Evolutionary conservation across 1,284 basidiomycete species (phyloP).

Genomic region (Tetrapyrgos nigripes): DNA sequence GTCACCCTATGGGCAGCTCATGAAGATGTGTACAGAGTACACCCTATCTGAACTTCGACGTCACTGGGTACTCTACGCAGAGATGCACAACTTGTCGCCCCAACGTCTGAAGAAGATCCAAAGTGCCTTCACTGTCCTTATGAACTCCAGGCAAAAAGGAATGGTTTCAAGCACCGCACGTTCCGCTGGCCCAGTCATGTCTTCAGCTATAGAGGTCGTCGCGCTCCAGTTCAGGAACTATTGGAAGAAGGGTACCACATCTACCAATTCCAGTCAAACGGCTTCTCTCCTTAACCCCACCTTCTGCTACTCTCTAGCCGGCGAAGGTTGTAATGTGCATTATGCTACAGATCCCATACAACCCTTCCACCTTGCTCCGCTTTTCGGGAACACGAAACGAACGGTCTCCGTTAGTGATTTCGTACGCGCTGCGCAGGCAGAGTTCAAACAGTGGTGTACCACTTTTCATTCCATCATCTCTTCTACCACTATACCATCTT

Average conservation of each 20-base stretch:
- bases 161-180: slow-evolving; percentile 21
- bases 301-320: slow-evolving; percentile 49
- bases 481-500: neutral
- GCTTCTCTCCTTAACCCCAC: slow-evolving; percentile 52
- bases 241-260: slow-evolving; percentile 54
- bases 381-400: slow-evolving; percentile 30
- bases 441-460: slow-evolving; percentile 46
- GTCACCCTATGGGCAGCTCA: slow-evolving; percentile 38
- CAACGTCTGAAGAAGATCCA: slow-evolving; percentile 13
- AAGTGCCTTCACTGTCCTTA: slow-evolving; percentile 20
- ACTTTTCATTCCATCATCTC: slow-evolving; percentile 31
- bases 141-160: neutral
- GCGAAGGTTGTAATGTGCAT: slow-evolving; percentile 51
- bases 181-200: slow-evolving; percentile 42
- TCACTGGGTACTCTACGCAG: slow-evolving; percentile 42
- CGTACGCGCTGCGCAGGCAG: slow-evolving; percentile 32
- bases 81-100: slow-evolving; percentile 11
- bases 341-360: slow-evolving; percentile 52
- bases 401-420: slow-evolving; percentile 27
- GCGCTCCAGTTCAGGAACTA: slow-evolving; percentile 36
- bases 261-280: slow-evolving; percentile 27
- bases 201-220: slow-evolving; percentile 21
- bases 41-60: slow-evolving; percentile 45
- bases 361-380: slow-evolving; percentile 53
- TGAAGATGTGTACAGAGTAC: slow-evolving; percentile 38